A percentile compares a stretch with the other conserved stretches of the same genome.
These are phyloP conservation scores for Diplodia mutila DNA, from an alignment of 2,329 filamentous ascomycete species.

Conservation along the genomic window DNA sequence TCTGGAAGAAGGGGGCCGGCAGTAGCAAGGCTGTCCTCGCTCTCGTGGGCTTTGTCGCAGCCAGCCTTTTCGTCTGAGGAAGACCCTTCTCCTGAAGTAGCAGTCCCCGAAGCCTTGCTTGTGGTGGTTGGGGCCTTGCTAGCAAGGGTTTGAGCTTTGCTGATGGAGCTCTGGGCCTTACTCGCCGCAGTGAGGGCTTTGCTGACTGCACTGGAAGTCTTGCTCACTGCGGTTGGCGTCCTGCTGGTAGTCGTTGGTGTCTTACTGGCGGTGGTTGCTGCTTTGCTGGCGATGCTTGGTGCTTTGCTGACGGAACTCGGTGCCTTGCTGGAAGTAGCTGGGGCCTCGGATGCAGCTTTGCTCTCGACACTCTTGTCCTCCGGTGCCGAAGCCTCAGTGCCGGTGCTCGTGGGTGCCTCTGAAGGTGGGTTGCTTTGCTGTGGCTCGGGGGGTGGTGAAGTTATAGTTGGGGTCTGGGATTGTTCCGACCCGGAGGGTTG, in stretches of 20 bases:
- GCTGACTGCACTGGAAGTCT: not conserved
- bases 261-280: slow-evolving; percentile 31
- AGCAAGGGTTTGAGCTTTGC: not conserved
- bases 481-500: not conserved
- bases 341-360: slow-evolving; percentile 3
- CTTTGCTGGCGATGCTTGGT: not conserved
- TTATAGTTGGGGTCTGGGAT: not conserved
- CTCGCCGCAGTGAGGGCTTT: not conserved
- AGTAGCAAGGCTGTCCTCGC: not conserved
- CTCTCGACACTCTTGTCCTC: slow-evolving; percentile 7
- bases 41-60: not conserved
- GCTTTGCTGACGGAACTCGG: not conserved
- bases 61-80: not conserved
- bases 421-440: not conserved
- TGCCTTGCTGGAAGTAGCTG: not conserved
- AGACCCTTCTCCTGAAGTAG: not conserved
- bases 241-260: not conserved
- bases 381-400: not conserved
- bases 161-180: not conserved
- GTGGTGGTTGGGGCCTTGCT: slow-evolving; percentile 1
- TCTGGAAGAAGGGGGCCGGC: slow-evolving; percentile 5
- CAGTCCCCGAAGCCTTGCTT: not conserved
- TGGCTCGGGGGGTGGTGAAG: slow-evolving; percentile 6
- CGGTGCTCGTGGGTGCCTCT: not conserved
- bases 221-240: not conserved